Evolutionary conservation across 495 filamentous ascomycete species (phyloP), one percentile per base, ranked within the genome.

Genomic region (Pseudevernia furfuracea): DNA sequence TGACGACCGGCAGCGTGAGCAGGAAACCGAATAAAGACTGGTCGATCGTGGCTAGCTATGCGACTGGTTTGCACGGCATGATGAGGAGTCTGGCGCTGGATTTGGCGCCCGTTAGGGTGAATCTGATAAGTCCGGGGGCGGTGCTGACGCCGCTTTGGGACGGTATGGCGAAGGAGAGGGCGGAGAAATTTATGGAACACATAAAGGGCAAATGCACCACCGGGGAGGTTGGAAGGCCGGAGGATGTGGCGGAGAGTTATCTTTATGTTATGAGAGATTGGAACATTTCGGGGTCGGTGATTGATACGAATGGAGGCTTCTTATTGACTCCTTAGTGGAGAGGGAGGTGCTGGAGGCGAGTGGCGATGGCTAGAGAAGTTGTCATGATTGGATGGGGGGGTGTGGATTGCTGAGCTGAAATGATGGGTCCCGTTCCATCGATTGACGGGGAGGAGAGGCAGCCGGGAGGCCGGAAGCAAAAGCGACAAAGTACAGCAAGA

Each of bases 221-320:
- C 5, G 79, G 79, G 11, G 69, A 72, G 64, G 66, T 82, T 38
- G 87, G 77, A 0, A 66, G 62, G 66, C 76, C 80, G 15, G 80
- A 82, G 69, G 85, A 88, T 72, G 77, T 84, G 6, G 86, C 82
- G 0, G 84, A 89, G 77, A 79, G 81, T 41, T 89, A 88, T 75
- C 46, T 87, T 49, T 88, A 82, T 71, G 71, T 81, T 11, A 82
- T 89, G 84, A 83, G 80, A 70, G 85, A 89, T 74, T 65, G 66
- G 43, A 80, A 79, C 72, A 74, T 72, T 21, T 84, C 82, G 15
- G 85, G 83, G 21, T 73, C 71, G 2, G 66, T 71, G 30, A 67
- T 83, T 43, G 67, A 74, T 46, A 78, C 68, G 5, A 74, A 78
- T 67, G 77, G 76, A 30, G 77, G 78, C 32, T 58, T 9, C 32